Evolutionary conservation across 345 rosid genomes (phyloP).

Genomic region (Eucalyptus lansdowneana): DNA sequence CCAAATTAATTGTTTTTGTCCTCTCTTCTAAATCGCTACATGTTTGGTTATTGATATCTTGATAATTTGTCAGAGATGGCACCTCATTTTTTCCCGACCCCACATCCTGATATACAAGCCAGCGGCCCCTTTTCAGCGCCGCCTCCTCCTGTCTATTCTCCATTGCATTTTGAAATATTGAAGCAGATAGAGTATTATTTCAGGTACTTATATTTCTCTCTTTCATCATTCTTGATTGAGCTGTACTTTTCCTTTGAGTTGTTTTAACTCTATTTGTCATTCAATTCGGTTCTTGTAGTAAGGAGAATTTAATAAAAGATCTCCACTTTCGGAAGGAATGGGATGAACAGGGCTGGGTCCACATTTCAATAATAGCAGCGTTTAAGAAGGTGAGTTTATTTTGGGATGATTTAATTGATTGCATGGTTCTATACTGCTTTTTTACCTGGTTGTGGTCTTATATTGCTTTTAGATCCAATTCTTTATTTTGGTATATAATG

Average conservation of each 20-base stretch:
- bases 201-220: slow-evolving; percentile 31
- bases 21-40: background rate
- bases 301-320: slow-evolving; percentile 69
- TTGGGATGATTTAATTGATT: background rate
- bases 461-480: background rate
- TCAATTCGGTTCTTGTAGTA: slow-evolving; percentile 34
- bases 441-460: background rate
- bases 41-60: background rate
- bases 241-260: background rate
- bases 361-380: slow-evolving; percentile 55
- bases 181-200: slow-evolving; percentile 80
- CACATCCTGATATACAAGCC: slow-evolving; percentile 24
- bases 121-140: slow-evolving; percentile 30
- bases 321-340: slow-evolving; percentile 64
- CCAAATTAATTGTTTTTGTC: background rate
- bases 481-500: background rate
- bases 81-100: slow-evolving; percentile 29
- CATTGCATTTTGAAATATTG: slow-evolving; percentile 41
- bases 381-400: slow-evolving; percentile 59
- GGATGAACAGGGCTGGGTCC: slow-evolving; percentile 91
- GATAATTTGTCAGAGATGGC: slow-evolving; percentile 26
- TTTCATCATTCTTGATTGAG: background rate
- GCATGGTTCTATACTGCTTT: background rate
- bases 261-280: background rate
- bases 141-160: slow-evolving; percentile 35